Evolutionary conservation across 257 asterid genomes (phyloP), one percentile per base, ranked within the genome.

Genomic region (Gentiana straminea): DNA sequence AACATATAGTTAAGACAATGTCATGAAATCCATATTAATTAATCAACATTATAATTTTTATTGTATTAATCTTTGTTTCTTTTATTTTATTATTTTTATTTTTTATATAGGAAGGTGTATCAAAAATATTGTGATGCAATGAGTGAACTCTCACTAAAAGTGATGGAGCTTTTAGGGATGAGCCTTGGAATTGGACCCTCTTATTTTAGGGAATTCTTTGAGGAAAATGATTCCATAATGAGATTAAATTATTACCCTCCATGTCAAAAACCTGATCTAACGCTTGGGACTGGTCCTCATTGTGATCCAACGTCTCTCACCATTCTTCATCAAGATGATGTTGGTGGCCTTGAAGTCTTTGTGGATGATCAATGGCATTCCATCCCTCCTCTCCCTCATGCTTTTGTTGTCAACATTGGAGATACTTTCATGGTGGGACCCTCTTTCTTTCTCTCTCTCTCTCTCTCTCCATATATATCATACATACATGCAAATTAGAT

Each of bases 201-300:
- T 8, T 63, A 68, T 51, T 84, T 78, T 52, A 73, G 81, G 67
- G 89, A 87, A 12, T 84, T 80, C 53, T 84, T 81, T 58, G 56
- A 68, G 53, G 94, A 69, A 9, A 78, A 87, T 53, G 94, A 87
- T 8, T 87, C 94, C 0, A 79, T 83, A 41, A 81, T 86, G 94
- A 83, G 95, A 65, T 57, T 83, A 45, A 86, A 83, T 66, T 81
- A 84, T 44, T 86, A 86, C 52, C 96, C 96, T 2, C 72, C 57
- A 1, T 86, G 94, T 61, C 83, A 75, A 70, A 64, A 76, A 51
- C 86, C 96, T 5, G 82, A 76, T 44, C 59, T 64, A 1, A 78
- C 83, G 1, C 83, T 86, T 10, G 96, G 96, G 33, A 86, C 96
- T 0, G 94, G 96, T 15, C 95, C 95, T 58, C 95, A 86, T 59